Evolutionary conservation across 192 early-diverging fungal genomes (phyloP).

Genomic region (Coemansia reversa): DNA sequence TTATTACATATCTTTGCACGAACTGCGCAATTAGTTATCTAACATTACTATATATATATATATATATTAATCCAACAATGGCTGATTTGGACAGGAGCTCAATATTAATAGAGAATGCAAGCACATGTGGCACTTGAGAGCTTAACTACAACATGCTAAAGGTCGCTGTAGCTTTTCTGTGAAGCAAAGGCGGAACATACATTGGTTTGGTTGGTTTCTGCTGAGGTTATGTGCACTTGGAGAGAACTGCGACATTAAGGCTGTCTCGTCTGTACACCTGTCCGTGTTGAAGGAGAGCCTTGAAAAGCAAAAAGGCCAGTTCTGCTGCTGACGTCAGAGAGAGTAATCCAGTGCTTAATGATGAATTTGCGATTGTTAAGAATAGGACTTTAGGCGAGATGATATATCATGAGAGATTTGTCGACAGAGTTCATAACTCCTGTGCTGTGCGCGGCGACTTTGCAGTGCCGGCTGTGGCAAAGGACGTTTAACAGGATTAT

Average conservation of each 20-base stretch:
- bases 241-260: constrained; percentile 47
- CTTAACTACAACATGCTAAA: constrained; percentile 16
- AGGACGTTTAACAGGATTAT: constrained; percentile 12
- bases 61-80: too few species aligned
- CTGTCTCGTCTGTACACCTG: constrained; percentile 59
- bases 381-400: constrained; percentile 43
- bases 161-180: constrained; percentile 40
- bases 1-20: too few species aligned
- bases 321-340: constrained; percentile 56
- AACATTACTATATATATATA: too few species aligned
- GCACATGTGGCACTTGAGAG: constrained; percentile 10
- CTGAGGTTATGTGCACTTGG: constrained; percentile 61
- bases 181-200: constrained; percentile 38
- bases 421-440: constrained; percentile 42
- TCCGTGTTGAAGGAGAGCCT: constrained; percentile 55
- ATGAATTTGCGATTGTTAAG: constrained; percentile 14
- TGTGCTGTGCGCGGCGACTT: constrained; percentile 51
- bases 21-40: too few species aligned
- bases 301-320: constrained; percentile 59
- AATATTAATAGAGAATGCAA: constrained; percentile 35
- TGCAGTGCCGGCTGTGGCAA: constrained; percentile 11
- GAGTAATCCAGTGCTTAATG: constrained; percentile 43
- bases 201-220: constrained; percentile 66
- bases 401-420: constrained; percentile 46
- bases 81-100: constrained; percentile 19